These are phyloP conservation scores for Ophiobolus disseminans DNA, from an alignment of 2,329 filamentous ascomycete species.

Conservation along the genomic window DNA sequence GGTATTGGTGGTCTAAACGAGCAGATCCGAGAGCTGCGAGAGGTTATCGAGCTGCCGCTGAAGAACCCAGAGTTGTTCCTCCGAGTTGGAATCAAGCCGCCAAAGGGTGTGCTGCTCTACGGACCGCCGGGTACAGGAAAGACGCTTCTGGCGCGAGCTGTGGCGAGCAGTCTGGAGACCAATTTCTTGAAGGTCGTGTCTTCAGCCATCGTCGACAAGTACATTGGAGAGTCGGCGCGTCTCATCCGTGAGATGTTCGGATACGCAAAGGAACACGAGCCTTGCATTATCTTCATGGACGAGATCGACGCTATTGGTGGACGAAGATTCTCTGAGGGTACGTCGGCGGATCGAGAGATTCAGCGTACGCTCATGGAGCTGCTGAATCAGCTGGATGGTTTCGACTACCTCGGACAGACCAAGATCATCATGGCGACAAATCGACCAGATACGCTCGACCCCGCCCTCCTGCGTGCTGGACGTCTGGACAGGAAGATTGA, in stretches of 20 bases:
- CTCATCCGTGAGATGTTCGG: slow-evolving; percentile 99
- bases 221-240: slow-evolving; percentile 96
- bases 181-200: slow-evolving; percentile 99
- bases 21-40: slow-evolving; percentile 94
- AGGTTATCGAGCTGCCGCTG: slow-evolving; percentile 96
- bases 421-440: slow-evolving; percentile 99
- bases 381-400: slow-evolving; percentile 97
- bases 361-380: slow-evolving; percentile 98
- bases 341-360: slow-evolving; percentile 96
- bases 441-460: slow-evolving; percentile 93
- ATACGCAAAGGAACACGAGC: slow-evolving; percentile 98
- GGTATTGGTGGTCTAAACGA: slow-evolving; percentile 98
- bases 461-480: slow-evolving; percentile 87
- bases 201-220: slow-evolving; percentile 99
- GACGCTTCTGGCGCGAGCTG: slow-evolving; percentile 90
- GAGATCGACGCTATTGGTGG: slow-evolving; percentile 99
- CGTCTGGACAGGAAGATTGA: slow-evolving; percentile 97
- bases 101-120: slow-evolving; percentile 95
- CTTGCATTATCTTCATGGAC: slow-evolving; percentile 99
- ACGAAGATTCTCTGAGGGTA: slow-evolving; percentile 94
- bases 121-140: slow-evolving; percentile 97
- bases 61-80: slow-evolving; percentile 99
- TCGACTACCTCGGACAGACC: slow-evolving; percentile 98
- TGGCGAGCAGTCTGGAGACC: slow-evolving; percentile 94
- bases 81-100: slow-evolving; percentile 97